Evolutionary conservation across 169 alveolate genomes (phyloP).

Genomic region (Plasmodium falciparum): DNA sequence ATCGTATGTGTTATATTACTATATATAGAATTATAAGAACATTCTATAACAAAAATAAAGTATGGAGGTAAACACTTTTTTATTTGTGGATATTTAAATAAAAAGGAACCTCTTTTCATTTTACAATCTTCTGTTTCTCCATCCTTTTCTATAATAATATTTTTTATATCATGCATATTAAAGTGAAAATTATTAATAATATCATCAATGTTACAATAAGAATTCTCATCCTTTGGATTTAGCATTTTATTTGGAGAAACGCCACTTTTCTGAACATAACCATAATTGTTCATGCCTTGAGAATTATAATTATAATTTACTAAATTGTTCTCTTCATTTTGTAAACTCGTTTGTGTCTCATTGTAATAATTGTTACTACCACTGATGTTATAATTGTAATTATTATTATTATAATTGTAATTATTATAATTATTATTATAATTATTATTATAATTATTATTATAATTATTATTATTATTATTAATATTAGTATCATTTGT

Average conservation of each 20-base stretch:
- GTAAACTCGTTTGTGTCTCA: not conserved
- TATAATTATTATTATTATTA: not conserved
- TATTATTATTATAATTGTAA: not conserved
- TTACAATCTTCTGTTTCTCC: slow-evolving; percentile 33
- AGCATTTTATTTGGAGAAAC: not conserved
- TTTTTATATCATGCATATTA: slow-evolving; percentile 44
- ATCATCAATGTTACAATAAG: not conserved
- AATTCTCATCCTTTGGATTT: slow-evolving; percentile 2
- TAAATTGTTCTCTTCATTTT: not conserved
- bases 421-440: not conserved
- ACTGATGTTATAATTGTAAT: not conserved
- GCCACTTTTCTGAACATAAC: not conserved
- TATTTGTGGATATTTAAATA: slow-evolving; percentile 39
- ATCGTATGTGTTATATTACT: slow-evolving; percentile 60
- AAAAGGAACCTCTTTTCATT: slow-evolving; percentile 38
- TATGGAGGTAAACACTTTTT: slow-evolving; percentile 63
- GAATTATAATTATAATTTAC: not conserved
- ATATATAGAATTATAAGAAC: slow-evolving; percentile 59
- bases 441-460: not conserved
- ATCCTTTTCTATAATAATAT: slow-evolving; percentile 28
- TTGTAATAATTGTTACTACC: not conserved
- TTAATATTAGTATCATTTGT: not conserved
- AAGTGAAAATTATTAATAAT: slow-evolving; percentile 20
- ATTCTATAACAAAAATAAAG: slow-evolving; percentile 65
- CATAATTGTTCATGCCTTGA: not conserved